These are phyloP conservation scores for Calonectria henricotiae DNA, from an alignment of 2,329 filamentous ascomycete species.

Conservation along the genomic window DNA sequence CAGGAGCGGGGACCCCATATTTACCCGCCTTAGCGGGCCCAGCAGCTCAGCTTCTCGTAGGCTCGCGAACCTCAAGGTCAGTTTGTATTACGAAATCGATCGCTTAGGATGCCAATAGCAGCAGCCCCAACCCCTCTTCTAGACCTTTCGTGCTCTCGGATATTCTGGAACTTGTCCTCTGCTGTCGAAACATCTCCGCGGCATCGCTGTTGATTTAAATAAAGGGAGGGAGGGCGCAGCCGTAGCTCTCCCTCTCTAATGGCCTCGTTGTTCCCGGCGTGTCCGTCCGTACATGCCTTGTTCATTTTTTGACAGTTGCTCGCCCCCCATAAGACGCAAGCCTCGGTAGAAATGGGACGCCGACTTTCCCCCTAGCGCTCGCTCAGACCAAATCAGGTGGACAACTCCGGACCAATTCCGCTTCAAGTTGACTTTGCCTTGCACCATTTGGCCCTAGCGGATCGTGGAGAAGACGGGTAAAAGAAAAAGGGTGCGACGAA, in stretches of 20 bases:
- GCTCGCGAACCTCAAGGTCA: conserved; percentile 28
- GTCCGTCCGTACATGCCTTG: background rate
- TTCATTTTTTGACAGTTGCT: background rate
- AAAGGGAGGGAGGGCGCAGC: conserved; percentile 2
- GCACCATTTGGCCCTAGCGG: conserved; percentile 1
- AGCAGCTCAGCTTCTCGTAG: conserved; percentile 26
- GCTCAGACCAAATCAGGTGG: conserved; percentile 30
- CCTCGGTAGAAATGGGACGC: conserved; percentile 1
- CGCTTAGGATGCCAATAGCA: conserved; percentile 46
- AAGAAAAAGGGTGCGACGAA: background rate
- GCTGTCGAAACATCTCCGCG: conserved; percentile 30
- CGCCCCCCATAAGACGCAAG: background rate
- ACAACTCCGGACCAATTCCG: conserved; percentile 14
- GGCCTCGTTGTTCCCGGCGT: conserved; percentile 2
- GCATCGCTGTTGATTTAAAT: conserved; percentile 25
- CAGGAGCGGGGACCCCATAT: conserved; percentile 34
- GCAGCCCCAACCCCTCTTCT: background rate
- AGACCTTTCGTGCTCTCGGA: background rate
- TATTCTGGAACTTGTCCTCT: conserved; percentile 12
- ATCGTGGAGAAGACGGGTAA: conserved; percentile 16
- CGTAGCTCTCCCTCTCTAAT: background rate
- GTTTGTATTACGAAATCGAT: conserved; percentile 53
- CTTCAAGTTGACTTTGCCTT: conserved; percentile 2
- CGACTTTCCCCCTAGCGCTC: conserved; percentile 25
- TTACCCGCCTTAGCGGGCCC: conserved; percentile 38